Evolutionary conservation across 2,329 filamentous ascomycete species (phyloP), one percentile per base, ranked within the genome.

Genomic region (Arthroderma uncinatum): DNA sequence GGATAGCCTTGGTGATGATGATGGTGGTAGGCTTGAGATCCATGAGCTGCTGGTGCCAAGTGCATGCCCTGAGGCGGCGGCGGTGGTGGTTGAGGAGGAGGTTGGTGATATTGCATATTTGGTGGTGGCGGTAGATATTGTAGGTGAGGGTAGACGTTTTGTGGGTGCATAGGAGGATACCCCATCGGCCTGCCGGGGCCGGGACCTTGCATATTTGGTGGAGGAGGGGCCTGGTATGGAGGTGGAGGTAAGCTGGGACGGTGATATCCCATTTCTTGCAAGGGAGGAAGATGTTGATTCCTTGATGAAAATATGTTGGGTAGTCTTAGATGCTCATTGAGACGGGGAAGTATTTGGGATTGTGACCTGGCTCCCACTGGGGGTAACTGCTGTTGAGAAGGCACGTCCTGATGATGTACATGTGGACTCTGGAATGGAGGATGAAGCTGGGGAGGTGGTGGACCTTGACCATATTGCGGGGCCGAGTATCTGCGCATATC

Each of bases 201-300:
- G 19, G 34, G 34, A 19, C 19, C 34, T n/a, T 40, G 36, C 23
- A 54, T 39, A 28, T 40, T 28, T 54, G n/a, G 34, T 2, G 30
- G 53, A 10, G 30, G 52, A 42, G 37, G n/a, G 34, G 34, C 53
- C 4, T 59, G 61, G n/a, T 48, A 58, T 23, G 53, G 56, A 33
- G 55, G 52, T n/a, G 60, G 58, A n/a, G 56, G 57, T 25, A 66
- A 66, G 23, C 47, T 50, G 52, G 70, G 64, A 19, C 66, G 64
- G 16, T 66, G 66, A 56, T 73, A 73, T 55, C 68, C 67, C 4
- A 71, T 70, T 10, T 70, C 69, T n/a, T 67, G 68, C 5, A 70
- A 71, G 16, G 71, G 70, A 12, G 72, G 71, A 8, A 74, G 68
- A 55, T 72, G 71, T n/a, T 68, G 71, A 16, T 67, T 59, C 1